Conservation (phyloP, 352 stramenopile genomes). For the Phytophthora capsici region DNA sequence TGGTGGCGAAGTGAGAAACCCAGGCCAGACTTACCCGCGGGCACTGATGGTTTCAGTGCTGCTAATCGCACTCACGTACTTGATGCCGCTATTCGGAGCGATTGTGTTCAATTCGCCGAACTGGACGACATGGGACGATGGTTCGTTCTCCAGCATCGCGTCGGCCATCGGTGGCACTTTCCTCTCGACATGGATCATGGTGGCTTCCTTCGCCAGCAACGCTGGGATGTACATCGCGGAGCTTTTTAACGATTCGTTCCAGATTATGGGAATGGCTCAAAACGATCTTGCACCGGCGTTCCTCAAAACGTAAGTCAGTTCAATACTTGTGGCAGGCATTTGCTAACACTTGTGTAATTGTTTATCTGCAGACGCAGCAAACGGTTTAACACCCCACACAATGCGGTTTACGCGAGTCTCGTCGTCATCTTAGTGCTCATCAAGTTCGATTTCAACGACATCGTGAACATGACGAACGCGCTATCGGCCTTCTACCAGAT, state of each 20-base stretch:
- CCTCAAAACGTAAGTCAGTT: constrained; percentile 80
- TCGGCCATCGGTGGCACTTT: constrained; percentile 87
- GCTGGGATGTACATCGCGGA: constrained; percentile 94
- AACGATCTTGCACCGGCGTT: constrained; percentile 84
- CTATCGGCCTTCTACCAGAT: constrained; percentile 89
- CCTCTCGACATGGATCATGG: constrained; percentile 91
- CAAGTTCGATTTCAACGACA: constrained; percentile 74
- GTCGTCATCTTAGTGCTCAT: constrained; percentile 63
- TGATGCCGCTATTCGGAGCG: constrained; percentile 88
- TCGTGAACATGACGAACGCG: constrained; percentile 91
- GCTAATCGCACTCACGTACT: constrained; percentile 84
- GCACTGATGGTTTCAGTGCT: constrained; percentile 86
- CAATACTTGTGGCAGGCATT: no score
- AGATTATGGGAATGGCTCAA: constrained; percentile 86
- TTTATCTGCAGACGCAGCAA: constrained; percentile 47
- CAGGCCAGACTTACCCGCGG: constrained; percentile 77
- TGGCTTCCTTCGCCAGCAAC: constrained; percentile 90
- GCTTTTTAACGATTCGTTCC: constrained; percentile 92
- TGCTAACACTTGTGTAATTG: no score
- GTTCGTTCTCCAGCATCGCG: constrained; percentile 89
- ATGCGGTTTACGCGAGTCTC: constrained; percentile 49
- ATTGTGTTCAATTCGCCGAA: constrained; percentile 73
- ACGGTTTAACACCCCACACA: constrained; percentile 62
- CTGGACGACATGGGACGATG: constrained; percentile 90
- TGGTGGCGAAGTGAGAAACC: constrained; percentile 88